Percentiles rank a stretch among this genome's conserved stretches.
phyloP scores from a whole-genome alignment of 192 early-diverging fungal genomes.

The Coemansia sp. region DNA sequence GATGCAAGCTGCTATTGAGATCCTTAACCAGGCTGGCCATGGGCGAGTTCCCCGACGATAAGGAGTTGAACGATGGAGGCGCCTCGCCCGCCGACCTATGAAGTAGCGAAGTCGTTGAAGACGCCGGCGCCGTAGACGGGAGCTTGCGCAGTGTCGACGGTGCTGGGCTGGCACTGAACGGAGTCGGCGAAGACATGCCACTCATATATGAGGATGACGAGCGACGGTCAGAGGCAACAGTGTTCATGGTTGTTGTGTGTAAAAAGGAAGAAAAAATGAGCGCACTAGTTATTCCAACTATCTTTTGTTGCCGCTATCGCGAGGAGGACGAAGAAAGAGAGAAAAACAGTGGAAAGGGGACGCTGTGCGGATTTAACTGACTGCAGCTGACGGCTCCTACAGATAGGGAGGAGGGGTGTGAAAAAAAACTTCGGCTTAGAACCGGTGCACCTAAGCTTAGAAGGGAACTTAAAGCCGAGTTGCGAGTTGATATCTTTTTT shows the following conservation, averaged over 20 bases:
- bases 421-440: neutral
- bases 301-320: conserved; percentile 2
- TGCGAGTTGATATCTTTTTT: neutral
- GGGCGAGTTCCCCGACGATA: conserved; percentile 18
- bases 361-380: neutral
- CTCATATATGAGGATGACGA: conserved; percentile 24
- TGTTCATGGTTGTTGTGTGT: conserved; percentile 21
- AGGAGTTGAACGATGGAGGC: conserved; percentile 2
- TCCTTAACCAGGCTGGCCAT: conserved; percentile 32
- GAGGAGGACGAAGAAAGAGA: neutral
- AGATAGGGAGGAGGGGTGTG: neutral
- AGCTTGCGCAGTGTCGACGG: conserved; percentile 8
- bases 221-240: conserved; percentile 25
- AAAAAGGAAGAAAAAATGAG: neutral
- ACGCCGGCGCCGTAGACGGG: conserved; percentile 9
- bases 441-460: neutral
- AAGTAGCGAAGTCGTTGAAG: conserved; percentile 2
- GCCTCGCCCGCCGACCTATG: neutral
- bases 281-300: neutral
- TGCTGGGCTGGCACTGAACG: conserved; percentile 15
- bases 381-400: neutral
- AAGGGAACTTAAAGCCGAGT: neutral
- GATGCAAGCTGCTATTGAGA: conserved; percentile 34
- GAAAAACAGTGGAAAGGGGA: neutral
- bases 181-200: conserved; percentile 27